These are phyloP conservation scores for Omphalotus olearius DNA, from an alignment of 1,284 basidiomycete genomes.

Conservation along the genomic window DNA sequence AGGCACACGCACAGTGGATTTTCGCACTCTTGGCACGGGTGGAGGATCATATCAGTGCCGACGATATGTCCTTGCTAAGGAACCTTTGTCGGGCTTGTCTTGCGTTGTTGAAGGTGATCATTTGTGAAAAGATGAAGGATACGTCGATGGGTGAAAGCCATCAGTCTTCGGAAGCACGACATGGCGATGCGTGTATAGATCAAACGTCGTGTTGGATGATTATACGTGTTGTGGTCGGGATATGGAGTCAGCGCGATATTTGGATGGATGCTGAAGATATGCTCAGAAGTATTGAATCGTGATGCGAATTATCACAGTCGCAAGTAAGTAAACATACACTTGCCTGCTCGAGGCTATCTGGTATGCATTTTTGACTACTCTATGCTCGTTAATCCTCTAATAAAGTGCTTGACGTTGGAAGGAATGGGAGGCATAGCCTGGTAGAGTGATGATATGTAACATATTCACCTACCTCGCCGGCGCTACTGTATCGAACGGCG, in stretches of 20 bases:
- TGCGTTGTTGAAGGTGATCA: slow-evolving; percentile 43
- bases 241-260: slow-evolving; percentile 87
- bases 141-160: slow-evolving; percentile 2
- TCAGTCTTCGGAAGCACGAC: slow-evolving; percentile 6
- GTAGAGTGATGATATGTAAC: too few relatives aligned
- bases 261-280: slow-evolving; percentile 71
- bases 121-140: slow-evolving; percentile 21
- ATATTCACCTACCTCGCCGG: too few relatives aligned
- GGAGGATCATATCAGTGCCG: slow-evolving; percentile 69
- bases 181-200: slow-evolving; percentile 5
- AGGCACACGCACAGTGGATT: slow-evolving; percentile 78
- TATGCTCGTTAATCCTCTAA: background rate
- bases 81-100: slow-evolving; percentile 75
- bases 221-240: slow-evolving; percentile 62
- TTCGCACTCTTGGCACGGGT: slow-evolving; percentile 75
- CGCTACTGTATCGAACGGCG: background rate
- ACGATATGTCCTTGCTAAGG: slow-evolving; percentile 77
- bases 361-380: background rate
- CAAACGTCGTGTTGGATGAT: slow-evolving; percentile 77
- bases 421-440: too few relatives aligned
- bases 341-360: background rate
- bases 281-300: slow-evolving; percentile 25
- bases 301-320: background rate
- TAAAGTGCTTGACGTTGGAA: background rate
- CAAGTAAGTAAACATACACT: background rate